phyloP scores from a whole-genome alignment of 805 yeast species.

The Wickerhamiella sergipiensis region DNA sequence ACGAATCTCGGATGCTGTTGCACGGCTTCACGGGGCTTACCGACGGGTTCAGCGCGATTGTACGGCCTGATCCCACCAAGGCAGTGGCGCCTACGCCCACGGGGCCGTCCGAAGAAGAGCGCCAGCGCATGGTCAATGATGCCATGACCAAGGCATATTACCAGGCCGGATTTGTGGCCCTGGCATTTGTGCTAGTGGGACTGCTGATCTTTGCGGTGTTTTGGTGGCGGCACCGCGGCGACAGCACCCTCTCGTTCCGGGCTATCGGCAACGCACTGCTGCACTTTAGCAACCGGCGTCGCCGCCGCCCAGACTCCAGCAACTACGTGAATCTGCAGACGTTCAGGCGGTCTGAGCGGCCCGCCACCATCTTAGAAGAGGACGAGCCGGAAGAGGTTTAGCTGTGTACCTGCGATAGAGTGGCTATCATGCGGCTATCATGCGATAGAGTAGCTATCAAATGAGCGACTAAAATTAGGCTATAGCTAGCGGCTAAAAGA shows the following conservation, averaged over 20 bases:
- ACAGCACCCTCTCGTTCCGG: slow-evolving; percentile 5
- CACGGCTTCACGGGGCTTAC: slow-evolving; percentile 30
- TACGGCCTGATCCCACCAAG: background rate
- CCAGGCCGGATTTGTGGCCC: slow-evolving; percentile 26
- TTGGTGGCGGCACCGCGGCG: slow-evolving; percentile 14
- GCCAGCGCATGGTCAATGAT: slow-evolving; percentile 18
- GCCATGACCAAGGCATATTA: slow-evolving; percentile 27
- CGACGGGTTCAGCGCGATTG: background rate
- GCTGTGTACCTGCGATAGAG: too few species aligned
- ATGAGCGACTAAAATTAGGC: too few species aligned
- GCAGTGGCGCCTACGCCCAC: background rate
- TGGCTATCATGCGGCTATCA: too few species aligned
- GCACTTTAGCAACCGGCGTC: slow-evolving; percentile 9
- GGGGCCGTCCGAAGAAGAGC: slow-evolving; percentile 8
- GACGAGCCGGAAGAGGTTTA: slow-evolving; percentile 17
- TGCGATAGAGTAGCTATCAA: too few species aligned
- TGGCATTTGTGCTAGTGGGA: slow-evolving; percentile 23
- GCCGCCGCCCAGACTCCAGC: background rate
- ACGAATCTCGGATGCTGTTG: slow-evolving; percentile 53
- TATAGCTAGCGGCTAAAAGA: background rate
- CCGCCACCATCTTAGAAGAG: slow-evolving; percentile 16
- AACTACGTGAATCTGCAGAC: slow-evolving; percentile 13
- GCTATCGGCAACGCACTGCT: slow-evolving; percentile 14
- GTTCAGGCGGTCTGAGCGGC: slow-evolving; percentile 9
- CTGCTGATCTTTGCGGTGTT: slow-evolving; percentile 11